Conservation (phyloP, 352 stramenopile species). For the Phytopythium mirpurense region DNA sequence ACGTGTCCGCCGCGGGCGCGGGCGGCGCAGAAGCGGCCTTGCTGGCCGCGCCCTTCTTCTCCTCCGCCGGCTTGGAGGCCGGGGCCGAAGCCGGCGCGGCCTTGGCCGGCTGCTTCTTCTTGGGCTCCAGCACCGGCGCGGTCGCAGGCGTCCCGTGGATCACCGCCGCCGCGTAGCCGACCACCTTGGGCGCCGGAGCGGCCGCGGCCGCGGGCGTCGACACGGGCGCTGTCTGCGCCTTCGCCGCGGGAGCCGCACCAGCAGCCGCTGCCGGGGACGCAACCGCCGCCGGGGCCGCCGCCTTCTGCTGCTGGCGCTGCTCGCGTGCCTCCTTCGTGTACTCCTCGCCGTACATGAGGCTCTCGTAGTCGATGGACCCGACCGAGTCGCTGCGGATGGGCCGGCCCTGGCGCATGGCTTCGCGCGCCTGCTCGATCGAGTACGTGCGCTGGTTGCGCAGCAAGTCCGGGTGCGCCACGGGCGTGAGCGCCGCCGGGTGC, state of each 20-base stretch:
- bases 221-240: constrained; percentile 6
- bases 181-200: constrained; percentile 29
- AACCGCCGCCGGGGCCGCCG: constrained; percentile 8
- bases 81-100: constrained; percentile 16
- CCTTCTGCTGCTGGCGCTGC: constrained; percentile 28
- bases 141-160: constrained; percentile 69
- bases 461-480: constrained; percentile 79
- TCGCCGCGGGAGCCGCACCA: too few relatives aligned
- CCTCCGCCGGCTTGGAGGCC: constrained; percentile 25
- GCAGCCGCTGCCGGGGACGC: constrained; percentile 8
- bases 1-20: constrained; percentile 28
- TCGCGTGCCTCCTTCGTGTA: constrained; percentile 85
- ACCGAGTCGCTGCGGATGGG: constrained; percentile 86
- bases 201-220: too few relatives aligned
- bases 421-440: constrained; percentile 89
- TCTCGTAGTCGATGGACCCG: constrained; percentile 86
- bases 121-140: constrained; percentile 28
- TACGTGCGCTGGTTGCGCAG: constrained; percentile 90
- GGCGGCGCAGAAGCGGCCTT: constrained; percentile 22
- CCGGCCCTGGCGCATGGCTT: constrained; percentile 85
- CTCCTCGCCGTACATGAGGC: constrained; percentile 88
- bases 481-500: constrained; percentile 71
- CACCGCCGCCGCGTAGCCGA: constrained; percentile 71
- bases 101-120: constrained; percentile 48
- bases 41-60: constrained; percentile 41